Base-by-base conservation (phyloP, 345 rosid genomes). In the Orychophragmus violaceus region DNA sequence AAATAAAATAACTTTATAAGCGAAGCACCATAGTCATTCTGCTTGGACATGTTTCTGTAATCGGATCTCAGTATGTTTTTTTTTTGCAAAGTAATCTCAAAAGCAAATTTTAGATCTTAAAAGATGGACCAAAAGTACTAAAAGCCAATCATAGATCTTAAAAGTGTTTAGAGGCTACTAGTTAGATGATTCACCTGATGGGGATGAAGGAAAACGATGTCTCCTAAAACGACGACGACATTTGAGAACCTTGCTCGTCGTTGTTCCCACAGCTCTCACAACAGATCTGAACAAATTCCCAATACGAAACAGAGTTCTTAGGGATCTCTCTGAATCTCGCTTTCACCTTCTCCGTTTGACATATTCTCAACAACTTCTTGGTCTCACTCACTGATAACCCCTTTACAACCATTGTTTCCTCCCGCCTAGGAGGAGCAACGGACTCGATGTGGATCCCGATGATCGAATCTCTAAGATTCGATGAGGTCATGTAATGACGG, bases 171-270 rank as follows among this genome's bases (percentile, higher is more conserved):
- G 1, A 53, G 5, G 13, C n/a, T 55, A 11, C 32, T 23, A 30
- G 14, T 11, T 18, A 12, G 11, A 16, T 14, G 11, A 21, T 3
- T 41, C 67, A 88, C 97, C 96, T 91, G 87, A 54, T 85, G 88
- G 2, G 96, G 94, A 28, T 82, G 82, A 68, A 91, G 91, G 3
- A 79, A 82, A 16, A 85, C 97, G 5, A 80, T 51, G 57, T 78
- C 72, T 12, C 96, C 90, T 9, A 79, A 59, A 62, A 91, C 90
- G 81, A 91, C 77, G 76, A 88, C 94, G 80, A 90, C 4, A 87
- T 69, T 49, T 79, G 84, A 1, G 51, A 23, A 2, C 84, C 96
- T 57, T 77, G 84, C 3, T 72, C 79, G 37, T 80, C 76, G 6
- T 71, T 78, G 5, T 71, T 78, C 18, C 78, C 91, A 55, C 88